Conservation (phyloP, 495 filamentous ascomycete species). For the Letharia lupina region DNA sequence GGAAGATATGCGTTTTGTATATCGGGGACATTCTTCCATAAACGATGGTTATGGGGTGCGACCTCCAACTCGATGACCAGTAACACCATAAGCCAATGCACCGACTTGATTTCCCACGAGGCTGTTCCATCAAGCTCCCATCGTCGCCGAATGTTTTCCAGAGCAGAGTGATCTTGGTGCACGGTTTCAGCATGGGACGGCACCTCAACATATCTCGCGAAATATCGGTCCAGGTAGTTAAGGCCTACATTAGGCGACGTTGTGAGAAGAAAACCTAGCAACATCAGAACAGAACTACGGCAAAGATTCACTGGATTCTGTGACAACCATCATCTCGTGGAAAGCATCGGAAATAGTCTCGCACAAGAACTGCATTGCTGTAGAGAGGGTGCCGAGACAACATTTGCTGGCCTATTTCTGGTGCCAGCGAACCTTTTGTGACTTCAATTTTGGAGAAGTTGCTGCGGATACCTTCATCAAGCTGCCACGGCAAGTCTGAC, state of each 20-base stretch:
- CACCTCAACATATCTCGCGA: conserved; percentile 1
- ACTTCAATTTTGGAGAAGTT: too few species aligned
- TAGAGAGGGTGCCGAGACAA: too few species aligned
- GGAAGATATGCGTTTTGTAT: conserved; percentile 12
- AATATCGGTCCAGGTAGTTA: neutral
- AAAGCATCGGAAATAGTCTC: too few species aligned
- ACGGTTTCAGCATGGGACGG: neutral
- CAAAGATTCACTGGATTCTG: too few species aligned
- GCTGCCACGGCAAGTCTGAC: neutral
- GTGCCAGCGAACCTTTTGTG: too few species aligned
- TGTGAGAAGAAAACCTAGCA: conserved; percentile 10
- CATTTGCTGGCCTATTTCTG: too few species aligned
- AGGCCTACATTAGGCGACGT: conserved; percentile 14
- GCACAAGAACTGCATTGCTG: too few species aligned
- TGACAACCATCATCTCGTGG: too few species aligned
- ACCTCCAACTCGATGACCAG: conserved; percentile 6
- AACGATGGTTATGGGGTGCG: neutral
- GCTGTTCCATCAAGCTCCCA: neutral
- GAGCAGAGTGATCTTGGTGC: neutral
- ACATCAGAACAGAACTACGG: neutral
- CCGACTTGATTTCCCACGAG: neutral
- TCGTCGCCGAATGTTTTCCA: conserved; percentile 4
- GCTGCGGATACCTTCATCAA: too few species aligned
- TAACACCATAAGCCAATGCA: conserved; percentile 11
- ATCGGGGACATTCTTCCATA: neutral